A percentile compares a stretch with the other conserved stretches of the same genome.
Evolutionary conservation across 2,329 filamentous ascomycete species (phyloP).

Genomic region (Penicillium sp.): DNA sequence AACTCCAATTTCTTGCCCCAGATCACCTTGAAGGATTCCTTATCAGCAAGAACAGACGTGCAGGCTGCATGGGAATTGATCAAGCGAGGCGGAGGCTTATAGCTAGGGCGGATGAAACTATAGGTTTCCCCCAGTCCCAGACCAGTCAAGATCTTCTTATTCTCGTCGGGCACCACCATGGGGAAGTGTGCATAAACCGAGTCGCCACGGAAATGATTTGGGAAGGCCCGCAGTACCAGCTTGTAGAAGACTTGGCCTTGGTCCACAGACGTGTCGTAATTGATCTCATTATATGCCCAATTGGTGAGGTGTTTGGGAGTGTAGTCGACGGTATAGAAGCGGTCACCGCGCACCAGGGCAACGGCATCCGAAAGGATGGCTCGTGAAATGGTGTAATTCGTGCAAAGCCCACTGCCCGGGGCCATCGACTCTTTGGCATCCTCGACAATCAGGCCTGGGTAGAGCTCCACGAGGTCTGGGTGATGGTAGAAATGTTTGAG

Average conservation of each 20-base stretch:
- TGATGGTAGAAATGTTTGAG: conserved; percentile 65
- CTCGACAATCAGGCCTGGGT: conserved; percentile 74
- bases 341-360: conserved; percentile 70
- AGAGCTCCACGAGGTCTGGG: conserved; percentile 76
- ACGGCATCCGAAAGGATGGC: conserved; percentile 76
- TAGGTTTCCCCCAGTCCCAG: conserved; percentile 67
- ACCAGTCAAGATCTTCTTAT: conserved; percentile 65
- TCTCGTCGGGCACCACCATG: conserved; percentile 68
- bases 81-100: conserved; percentile 36
- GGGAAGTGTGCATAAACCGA: conserved; percentile 80
- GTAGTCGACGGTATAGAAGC: conserved; percentile 77
- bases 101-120: conserved; percentile 37
- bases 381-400: conserved; percentile 72
- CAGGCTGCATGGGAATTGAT: conserved; percentile 49
- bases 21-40: conserved; percentile 47
- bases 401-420: conserved; percentile 70
- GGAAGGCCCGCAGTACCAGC: conserved; percentile 74
- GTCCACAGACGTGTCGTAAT: conserved; percentile 70
- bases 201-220: conserved; percentile 71
- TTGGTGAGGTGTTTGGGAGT: conserved; percentile 71
- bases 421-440: conserved; percentile 71
- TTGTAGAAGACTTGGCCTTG: conserved; percentile 85
- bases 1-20: conserved; percentile 49
- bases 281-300: conserved; percentile 75
- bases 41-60: conserved; percentile 43